Base-by-base conservation (phyloP, 768 basidiomycete species). In the Hortiboletus flavorubellus region DNA sequence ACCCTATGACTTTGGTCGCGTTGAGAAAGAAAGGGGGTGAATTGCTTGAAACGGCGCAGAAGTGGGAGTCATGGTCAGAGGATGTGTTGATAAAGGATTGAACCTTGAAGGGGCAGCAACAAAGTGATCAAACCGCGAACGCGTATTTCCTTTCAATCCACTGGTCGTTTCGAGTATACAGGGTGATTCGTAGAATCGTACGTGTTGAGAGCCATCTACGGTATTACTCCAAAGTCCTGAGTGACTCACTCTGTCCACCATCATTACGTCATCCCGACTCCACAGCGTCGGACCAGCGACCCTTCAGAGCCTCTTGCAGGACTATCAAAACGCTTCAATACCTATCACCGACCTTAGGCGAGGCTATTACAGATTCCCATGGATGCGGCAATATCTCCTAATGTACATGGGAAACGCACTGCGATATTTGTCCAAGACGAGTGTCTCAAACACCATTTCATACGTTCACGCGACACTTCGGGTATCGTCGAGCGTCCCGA, bases 401-500 rank as follows among this genome's bases (percentile, higher is more conserved):
- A 30, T 18, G 16, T n/a, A 23, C 38, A 23, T 16, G 15, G 2
- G 26, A 68, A 60, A 45, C 62, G 60, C 45, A 69, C 65, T 2
- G 55, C 63, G 16, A 59, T 82, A 41, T 78, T 75, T 59, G 66
- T 91, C 12, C 91, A 93, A 70, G 84, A 88, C 54, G 80, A 82
- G 15, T 91, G 91, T 66, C 76, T 84, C 16, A 75, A 82, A 54
- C 91, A 93, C 65, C 79, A 75, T 46, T 96, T 85, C 64, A 91
- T 94, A 51, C 86, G 94, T 15, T 84, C 85, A 15, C 78, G 81
- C 47, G 87, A 92, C 62, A 76, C 77, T 0, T 91, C 89, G 2
- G 75, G 77, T 43, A 86, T 97, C 50, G 83, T 95, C n/a, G 96
- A 98, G 68, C 80, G 92, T 10, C 95, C 95, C 0, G 91, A 97